Base-by-base conservation (phyloP, 1,139 yeast species). In the Yamadazyma blattariae region DNA sequence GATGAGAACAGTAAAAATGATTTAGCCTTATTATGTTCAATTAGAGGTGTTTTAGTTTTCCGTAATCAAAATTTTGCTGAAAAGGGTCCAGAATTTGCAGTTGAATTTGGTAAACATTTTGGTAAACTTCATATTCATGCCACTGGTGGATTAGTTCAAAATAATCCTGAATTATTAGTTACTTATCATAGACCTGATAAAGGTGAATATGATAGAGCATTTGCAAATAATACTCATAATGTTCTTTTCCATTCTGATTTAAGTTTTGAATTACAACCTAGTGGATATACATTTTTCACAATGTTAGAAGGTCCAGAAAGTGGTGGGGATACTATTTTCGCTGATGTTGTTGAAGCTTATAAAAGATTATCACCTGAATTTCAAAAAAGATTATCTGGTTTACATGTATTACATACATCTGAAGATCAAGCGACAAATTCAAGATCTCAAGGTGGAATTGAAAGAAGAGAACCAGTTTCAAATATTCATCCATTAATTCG, bases 111-210 rank as follows among this genome's bases (percentile, higher is more conserved):
- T 25, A 62, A 62, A 34, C 72, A 78, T 56, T 82, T 74, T 57
- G 88, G 88, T n/a, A 75, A 76, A 9, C 64, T 81, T 36, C 89
- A 82, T 57, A 67, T 77, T 34, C 90, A 82, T 51, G 85, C 87
- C 27, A 79, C 86, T 5, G 77, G 85, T 10, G 83, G 85, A 5
- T 74, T 82, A 7, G 88, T 88, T 19, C 59, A 59, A 36, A 68
- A 59, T 34, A 61, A 65, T 44, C 74, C 80, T 3, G 79, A 79
- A 47, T 67, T 82, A 45, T 86, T 79, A 48, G 61, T 80, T 32
- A 75, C 79, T 21, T 79, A 74, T 56, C 67, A 79, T 45, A 62
- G 78, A 44, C 72, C 77, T 21, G 71, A 67, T 46, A 63, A 62
- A 15, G 45, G 44, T 11, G 52, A 50, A 25, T 46, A 45, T 29